phyloP scores from a whole-genome alignment of 2,329 filamentous ascomycete genomes.

The Fusarium mangiferae region DNA sequence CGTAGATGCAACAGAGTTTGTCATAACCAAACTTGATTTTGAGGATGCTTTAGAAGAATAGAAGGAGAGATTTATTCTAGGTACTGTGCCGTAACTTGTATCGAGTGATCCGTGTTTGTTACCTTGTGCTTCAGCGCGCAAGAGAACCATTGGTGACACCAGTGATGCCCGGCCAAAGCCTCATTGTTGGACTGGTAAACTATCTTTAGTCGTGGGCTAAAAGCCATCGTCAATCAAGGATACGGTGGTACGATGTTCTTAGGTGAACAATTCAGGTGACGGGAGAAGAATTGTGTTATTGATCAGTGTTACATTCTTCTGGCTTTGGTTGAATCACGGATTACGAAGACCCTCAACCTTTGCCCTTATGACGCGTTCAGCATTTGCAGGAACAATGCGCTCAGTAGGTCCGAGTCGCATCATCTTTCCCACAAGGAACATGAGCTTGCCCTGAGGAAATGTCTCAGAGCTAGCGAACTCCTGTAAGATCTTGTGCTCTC shows the following conservation, averaged over 20 bases:
- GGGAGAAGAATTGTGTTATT: constrained; percentile 20
- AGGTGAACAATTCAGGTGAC: constrained; percentile 23
- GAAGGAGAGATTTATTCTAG: constrained; percentile 19
- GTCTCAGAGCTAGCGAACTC: constrained; percentile 57
- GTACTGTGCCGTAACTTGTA: constrained; percentile 4
- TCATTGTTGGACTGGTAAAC: constrained; percentile 29
- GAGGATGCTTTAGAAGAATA: constrained; percentile 2
- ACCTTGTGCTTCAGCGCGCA: constrained; percentile 25
- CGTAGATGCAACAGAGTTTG: constrained; percentile 2
- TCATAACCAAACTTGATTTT: constrained; percentile 13
- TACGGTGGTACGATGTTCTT: constrained; percentile 33
- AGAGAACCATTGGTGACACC: constrained; percentile 34
- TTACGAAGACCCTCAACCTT: constrained; percentile 42
- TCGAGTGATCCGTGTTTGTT: constrained; percentile 35
- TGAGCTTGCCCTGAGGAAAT: constrained; percentile 68
- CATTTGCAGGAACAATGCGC: constrained; percentile 63
- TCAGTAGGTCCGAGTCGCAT: constrained; percentile 64
- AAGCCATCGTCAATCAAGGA: constrained; percentile 6
- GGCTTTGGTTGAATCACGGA: constrained; percentile 18
- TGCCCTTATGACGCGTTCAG: constrained; percentile 58
- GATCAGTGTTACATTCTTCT: constrained; percentile 5
- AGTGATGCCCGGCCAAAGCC: constrained; percentile 28
- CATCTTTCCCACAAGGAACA: constrained; percentile 70
- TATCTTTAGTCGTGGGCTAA: constrained; percentile 26
- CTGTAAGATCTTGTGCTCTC: constrained; percentile 58